Evolutionary conservation across 768 basidiomycete species (phyloP).

Genomic region (Xerocomellus chrysenteron): DNA sequence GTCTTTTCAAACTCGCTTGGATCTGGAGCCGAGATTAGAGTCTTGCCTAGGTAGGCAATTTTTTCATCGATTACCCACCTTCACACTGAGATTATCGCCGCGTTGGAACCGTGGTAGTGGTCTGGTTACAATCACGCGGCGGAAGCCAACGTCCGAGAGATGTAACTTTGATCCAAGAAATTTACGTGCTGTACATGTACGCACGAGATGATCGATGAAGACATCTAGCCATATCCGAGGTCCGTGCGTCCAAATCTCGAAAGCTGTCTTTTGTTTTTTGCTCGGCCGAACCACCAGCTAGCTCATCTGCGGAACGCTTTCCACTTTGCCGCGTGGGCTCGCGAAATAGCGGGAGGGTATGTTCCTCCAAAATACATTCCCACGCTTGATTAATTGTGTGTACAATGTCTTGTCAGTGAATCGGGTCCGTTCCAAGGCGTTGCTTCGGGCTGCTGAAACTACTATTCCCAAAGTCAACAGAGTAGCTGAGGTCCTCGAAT

Average conservation of each 20-base stretch:
- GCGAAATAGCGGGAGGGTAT: background rate
- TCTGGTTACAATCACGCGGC: background rate
- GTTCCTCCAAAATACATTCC: background rate
- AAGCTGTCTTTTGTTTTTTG: background rate
- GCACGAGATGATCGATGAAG: background rate
- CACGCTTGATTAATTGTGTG: background rate
- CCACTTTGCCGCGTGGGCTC: background rate
- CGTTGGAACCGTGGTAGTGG: background rate
- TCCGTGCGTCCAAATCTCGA: background rate
- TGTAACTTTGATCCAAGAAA: too few species aligned
- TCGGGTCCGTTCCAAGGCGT: background rate
- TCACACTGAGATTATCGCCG: conserved; percentile 1
- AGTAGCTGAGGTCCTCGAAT: background rate
- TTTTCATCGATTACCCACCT: conserved; percentile 4
- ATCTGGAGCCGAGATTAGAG: background rate
- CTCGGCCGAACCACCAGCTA: background rate
- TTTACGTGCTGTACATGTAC: background rate
- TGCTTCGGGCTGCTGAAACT: background rate
- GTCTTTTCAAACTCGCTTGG: background rate
- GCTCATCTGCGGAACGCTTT: background rate
- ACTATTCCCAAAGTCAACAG: conserved; percentile 1
- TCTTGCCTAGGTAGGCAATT: background rate
- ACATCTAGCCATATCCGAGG: background rate
- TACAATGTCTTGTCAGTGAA: background rate
- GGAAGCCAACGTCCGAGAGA: background rate